Evolutionary conservation across 495 filamentous ascomycete species (phyloP), one percentile per base, ranked within the genome.

Genomic region (Aspergillus kassunensis): DNA sequence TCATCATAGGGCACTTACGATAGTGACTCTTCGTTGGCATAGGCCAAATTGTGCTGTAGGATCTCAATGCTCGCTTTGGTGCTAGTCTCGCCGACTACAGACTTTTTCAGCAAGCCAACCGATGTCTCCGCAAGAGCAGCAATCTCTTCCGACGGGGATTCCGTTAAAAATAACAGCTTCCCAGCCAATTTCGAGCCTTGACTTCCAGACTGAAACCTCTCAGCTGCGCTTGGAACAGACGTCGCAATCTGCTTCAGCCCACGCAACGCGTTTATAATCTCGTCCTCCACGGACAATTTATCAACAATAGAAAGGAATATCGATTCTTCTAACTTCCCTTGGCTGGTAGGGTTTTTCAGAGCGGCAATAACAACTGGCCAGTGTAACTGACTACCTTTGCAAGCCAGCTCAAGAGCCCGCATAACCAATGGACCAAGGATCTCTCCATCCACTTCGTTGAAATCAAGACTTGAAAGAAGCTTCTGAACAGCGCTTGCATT

Each of bases 101-200:
- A 64, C 35, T 67, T 64, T 51, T 75, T 72, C 49, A 78, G 53
- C n/a, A 54, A 68, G 37, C 49, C 61, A 40, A 69, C 63, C 21
- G 85, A 49, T 5, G 58, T 65, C 30, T 74, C 68, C 9, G 84
- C 81, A 33, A 74, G 57, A 24, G 70, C 61, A 9, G 80, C 68
- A 13, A 85, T 57, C n/a, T 73, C 72, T 16, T 84, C 80, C 23
- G 76, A 69, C 6, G 74, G 47, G 9, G 78, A 80, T 44, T 87
- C 81, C 16, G 78, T 67, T 7, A 87, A 65, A 42, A 74, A 76
- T 0, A 88, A 62, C 8, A 89, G 58, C 36, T 73, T 77, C 21
- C 73, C 77, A 13, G 83, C 66, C 40, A 88, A 52, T 35, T 73
- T 71, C 4, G 78, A 75, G 13, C 82, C 82, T 53, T 77, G 47